Evolutionary conservation across 352 stramenopile species (phyloP), one percentile per base, ranked within the genome.

Genomic region (Halophytophthora polymorphica): DNA sequence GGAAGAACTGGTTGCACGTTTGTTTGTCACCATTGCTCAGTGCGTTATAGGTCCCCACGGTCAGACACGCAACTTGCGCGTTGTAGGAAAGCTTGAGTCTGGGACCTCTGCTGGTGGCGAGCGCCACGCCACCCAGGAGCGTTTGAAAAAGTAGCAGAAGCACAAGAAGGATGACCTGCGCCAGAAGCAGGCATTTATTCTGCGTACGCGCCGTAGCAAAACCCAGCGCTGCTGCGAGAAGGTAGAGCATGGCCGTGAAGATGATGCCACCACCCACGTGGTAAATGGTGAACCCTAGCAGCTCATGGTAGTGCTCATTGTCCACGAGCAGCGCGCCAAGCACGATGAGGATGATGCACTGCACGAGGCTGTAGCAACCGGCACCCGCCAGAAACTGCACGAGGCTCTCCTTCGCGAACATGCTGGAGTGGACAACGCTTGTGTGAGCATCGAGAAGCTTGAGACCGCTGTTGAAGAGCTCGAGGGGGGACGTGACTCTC

Each of bases 121-220:
- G 61, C 1, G 71, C 67, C 37, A 88, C 67, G 1, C 72, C 68
- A 23, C 77, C 77, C 50, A 90, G 79, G 6, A 90, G 50, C n/a
- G 66, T 58, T 46, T 92, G 81, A 17, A 90, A 69, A 49, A 84
- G 79, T 21, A 89, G 44, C 3, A 76, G 45, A 0, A 65, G 45
- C 10, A 88, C 50, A 23, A 88, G 19, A 15, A 88, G 15, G 12
- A 73, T 46, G 25, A 78, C 76, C 56, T 88, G 59, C 11, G 45
- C 29, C 22, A 90, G 59, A 23, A 92, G 55, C 41, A 92, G 65
- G 49, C 72, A 92, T 50, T 92, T 92, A 66, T 92, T 92, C 31
- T 86, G 77, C 29, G 78, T 78, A 19, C 69, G 61, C 18, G 78
- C 71, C 31, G 59, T 86, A 37, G 61, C 68, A 34, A 76, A 84